phyloP scores from a whole-genome alignment of 1,284 basidiomycete genomes.

The Microbotryum saponariae region DNA sequence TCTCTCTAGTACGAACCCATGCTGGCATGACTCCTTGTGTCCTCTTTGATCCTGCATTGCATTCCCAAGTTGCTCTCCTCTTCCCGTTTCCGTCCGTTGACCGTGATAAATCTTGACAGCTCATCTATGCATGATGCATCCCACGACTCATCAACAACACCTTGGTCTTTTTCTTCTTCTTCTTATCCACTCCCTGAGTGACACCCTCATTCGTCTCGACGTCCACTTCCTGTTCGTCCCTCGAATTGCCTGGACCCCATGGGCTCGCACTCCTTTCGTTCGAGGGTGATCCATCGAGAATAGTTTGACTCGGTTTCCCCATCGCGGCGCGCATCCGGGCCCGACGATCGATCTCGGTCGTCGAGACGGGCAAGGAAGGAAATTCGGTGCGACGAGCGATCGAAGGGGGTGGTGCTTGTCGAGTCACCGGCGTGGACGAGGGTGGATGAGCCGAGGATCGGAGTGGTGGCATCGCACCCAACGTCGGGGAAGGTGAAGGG shows the following conservation, averaged over 20 bases:
- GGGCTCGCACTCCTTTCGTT: not conserved
- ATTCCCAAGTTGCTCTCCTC: no score
- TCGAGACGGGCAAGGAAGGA: constrained; percentile 14
- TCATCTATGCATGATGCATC: constrained; percentile 9
- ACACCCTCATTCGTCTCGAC: not conserved
- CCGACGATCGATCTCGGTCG: constrained; percentile 7
- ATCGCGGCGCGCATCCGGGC: constrained; percentile 24
- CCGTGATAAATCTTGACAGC: no score
- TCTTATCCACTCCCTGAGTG: not conserved
- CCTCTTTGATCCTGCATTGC: no score
- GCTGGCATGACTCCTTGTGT: no score
- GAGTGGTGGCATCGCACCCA: not conserved
- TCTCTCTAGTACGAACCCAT: no score
- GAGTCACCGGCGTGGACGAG: not conserved
- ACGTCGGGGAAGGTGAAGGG: constrained; percentile 5
- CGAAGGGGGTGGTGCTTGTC: not conserved
- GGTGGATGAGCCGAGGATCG: not conserved
- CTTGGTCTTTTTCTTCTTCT: constrained; percentile 27
- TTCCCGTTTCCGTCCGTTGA: no score
- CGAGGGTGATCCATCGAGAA: constrained; percentile 12
- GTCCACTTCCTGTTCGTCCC: not conserved
- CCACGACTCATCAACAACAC: constrained; percentile 20
- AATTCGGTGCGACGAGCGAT: constrained; percentile 19
- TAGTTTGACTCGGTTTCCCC: constrained; percentile 13
- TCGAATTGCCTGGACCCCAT: not conserved